Evolutionary conservation across 129 eudicot species (phyloP), one percentile per base, ranked within the genome.

Genomic region (Gnaphalium uliginosum): DNA sequence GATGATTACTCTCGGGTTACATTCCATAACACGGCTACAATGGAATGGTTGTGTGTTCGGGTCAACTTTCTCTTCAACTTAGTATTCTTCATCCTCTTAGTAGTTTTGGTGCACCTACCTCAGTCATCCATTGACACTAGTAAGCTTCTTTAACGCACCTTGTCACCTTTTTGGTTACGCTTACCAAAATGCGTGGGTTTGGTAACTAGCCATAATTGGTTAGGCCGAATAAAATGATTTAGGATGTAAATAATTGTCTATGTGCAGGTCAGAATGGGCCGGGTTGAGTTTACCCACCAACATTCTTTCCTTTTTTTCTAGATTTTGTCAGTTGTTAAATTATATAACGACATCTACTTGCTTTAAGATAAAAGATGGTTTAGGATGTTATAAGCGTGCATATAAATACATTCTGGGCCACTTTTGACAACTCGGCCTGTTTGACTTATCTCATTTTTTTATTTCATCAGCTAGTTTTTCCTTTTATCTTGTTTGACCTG

Each of bases 11-110:
- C 97, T 41, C 86, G 90, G 6, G 96, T 91, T 70, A 82, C 93
- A 29, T 94, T 94, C 53, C 86, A 87, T 86, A 90, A 88, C 78
- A 83, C 87, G 18, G 93, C 92, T 13, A 84, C 97, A 53, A 94
- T 90, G 97, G 99, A 94, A 41, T 94, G 97, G 99, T 81, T 94
- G 3, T 87, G 96, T 62, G 89, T 89, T 32, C 81, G 99, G 48
- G 83, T 86, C 35, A 91, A 94, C 78, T 88, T 89, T 56, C 90
- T 90, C 19, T 94, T 89, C 79, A 91, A 90, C 76, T 83, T 87
- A 7, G 87, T 87, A 29, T 94, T 94, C 85, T 94, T 94, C 71
- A 69, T 87, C 62, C 93, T 91, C 37, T 81, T 87, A 23, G 79
- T 76, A 43, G 79, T 91, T 81, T 78, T 94, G 84, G 99, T 91